These are phyloP conservation scores for Carex littledalei DNA, from an alignment of 176 grass and related monocot genomes.

Conservation along the genomic window DNA sequence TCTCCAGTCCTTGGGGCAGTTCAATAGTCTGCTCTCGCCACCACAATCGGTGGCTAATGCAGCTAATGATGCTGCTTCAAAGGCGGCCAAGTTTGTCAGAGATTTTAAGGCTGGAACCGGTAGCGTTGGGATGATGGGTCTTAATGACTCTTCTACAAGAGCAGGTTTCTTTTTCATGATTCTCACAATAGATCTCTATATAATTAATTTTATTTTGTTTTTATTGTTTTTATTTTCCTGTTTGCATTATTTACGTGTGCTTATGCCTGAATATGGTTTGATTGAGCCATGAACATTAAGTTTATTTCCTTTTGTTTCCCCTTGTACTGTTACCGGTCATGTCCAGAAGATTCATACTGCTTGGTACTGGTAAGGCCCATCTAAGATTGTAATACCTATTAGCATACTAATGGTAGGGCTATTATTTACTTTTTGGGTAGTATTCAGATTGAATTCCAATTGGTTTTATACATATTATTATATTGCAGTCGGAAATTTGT, in stretches of 20 bases:
- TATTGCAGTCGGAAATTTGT: conserved; percentile 63
- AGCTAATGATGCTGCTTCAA: conserved; percentile 83
- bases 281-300: neutral
- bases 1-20: conserved; percentile 82
- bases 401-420: conserved; percentile 29
- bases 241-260: neutral
- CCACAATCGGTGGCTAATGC: conserved; percentile 69
- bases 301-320: neutral
- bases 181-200: neutral
- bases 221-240: neutral
- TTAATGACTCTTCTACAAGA: conserved; percentile 15
- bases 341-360: neutral
- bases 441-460: conserved; percentile 3
- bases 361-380: neutral
- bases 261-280: neutral
- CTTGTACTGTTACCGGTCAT: neutral
- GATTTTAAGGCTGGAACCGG: conserved; percentile 5
- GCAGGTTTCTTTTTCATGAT: neutral
- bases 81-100: conserved; percentile 60
- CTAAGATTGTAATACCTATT: neutral
- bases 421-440: conserved; percentile 6
- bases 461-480: conserved; percentile 28
- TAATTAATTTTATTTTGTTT: neutral
- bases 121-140: conserved; percentile 12
- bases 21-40: conserved; percentile 72